Evolutionary conservation across 345 rosid species (phyloP).

Genomic region (Salix dunnii): DNA sequence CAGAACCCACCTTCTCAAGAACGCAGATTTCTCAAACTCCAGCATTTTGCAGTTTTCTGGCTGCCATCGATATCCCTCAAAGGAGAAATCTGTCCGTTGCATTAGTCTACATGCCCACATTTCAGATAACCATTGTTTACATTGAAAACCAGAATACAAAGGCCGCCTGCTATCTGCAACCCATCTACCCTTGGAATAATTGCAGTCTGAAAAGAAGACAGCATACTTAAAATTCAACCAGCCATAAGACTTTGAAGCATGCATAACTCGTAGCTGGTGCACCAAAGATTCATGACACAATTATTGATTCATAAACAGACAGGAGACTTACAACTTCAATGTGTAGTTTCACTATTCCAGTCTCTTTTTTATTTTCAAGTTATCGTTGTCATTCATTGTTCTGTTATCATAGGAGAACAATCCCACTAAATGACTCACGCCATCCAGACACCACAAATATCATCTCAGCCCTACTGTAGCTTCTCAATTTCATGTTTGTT

Average conservation of each 20-base stretch:
- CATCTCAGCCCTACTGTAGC: neutral
- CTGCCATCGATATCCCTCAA: conserved; percentile 72
- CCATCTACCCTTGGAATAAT: conserved; percentile 36
- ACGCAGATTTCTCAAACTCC: conserved; percentile 54
- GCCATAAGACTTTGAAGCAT: neutral
- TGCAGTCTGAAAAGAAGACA: conserved; percentile 20
- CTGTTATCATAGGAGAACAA: neutral
- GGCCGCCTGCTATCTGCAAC: conserved; percentile 23
- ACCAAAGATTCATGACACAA: conserved; percentile 8
- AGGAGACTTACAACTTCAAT: neutral
- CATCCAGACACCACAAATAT: neutral
- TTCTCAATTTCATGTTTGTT: neutral
- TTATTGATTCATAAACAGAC: conserved; percentile 1
- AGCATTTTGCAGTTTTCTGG: conserved; percentile 65
- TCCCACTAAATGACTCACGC: neutral
- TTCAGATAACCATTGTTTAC: conserved; percentile 31
- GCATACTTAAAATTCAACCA: neutral
- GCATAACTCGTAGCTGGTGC: neutral
- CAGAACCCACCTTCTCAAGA: conserved; percentile 51
- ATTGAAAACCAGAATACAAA: conserved; percentile 25
- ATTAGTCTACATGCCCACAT: conserved; percentile 33
- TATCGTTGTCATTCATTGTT: neutral
- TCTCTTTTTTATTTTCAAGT: neutral
- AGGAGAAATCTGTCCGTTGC: conserved; percentile 55
- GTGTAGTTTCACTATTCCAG: neutral